Conservation (phyloP, 2,329 filamentous ascomycete species). For the Fusarium nurragi region DNA sequence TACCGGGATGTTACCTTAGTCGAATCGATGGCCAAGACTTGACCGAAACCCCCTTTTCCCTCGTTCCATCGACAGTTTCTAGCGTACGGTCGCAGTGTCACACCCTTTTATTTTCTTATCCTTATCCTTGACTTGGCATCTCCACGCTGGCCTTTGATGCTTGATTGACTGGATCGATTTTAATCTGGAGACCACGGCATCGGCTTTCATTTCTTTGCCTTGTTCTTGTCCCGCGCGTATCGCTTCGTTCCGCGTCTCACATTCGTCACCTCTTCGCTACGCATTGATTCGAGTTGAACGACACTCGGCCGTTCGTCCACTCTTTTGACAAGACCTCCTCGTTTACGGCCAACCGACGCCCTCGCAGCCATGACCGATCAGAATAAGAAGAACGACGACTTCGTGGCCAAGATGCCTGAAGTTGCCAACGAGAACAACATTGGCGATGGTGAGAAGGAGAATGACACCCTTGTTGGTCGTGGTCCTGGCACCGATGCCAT, state of each 20-base stretch:
- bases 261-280: constrained; percentile 15
- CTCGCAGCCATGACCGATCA: constrained; percentile 30
- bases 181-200: constrained; percentile 13
- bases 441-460: constrained; percentile 36
- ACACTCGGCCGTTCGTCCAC: constrained; percentile 38
- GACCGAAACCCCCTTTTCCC: constrained; percentile 22
- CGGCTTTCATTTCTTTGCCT: constrained; percentile 5
- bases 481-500: constrained; percentile 34
- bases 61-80: constrained; percentile 2
- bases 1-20: constrained; percentile 21
- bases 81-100: constrained; percentile 12
- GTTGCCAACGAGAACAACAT: constrained; percentile 26
- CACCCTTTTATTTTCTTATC: constrained; percentile 14
- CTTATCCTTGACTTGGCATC: constrained; percentile 28
- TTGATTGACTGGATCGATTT: constrained; percentile 28
- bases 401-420: constrained; percentile 34
- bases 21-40: constrained; percentile 19
- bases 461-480: constrained; percentile 34
- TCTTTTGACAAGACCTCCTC: constrained; percentile 26
- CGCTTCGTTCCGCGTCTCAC: constrained; percentile 6
- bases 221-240: constrained; percentile 9
- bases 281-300: constrained; percentile 27
- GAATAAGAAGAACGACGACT: constrained; percentile 40
- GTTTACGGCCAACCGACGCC: constrained; percentile 13
- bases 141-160: constrained; percentile 18